Base-by-base conservation (phyloP, 352 stramenopile genomes). In the Elongisporangium senticosum region DNA sequence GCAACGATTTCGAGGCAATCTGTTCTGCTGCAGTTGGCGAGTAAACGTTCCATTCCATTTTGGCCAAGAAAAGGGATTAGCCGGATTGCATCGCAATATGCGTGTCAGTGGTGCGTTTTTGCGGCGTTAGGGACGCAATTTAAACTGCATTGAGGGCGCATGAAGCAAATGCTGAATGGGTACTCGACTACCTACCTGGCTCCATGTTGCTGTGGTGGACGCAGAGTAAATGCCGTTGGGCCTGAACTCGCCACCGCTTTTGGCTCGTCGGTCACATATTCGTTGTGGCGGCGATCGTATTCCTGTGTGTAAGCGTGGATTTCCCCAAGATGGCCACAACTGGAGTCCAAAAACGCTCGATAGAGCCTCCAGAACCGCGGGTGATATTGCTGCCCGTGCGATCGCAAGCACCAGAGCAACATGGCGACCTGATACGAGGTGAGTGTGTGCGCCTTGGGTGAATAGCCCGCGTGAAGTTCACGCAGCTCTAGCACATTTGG, bases 341-440 rank as follows among this genome's bases (percentile, higher is more conserved):
- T 64, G 14, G 26, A 43, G 14, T 67, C 55, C 19, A 83, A 58
- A 20, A 69, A 72, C 53, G 56, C 33, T 0, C 67, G 61, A 0
- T 64, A 67, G n/a, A 72, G 71, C 21, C 57, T 51, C 71, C 71
- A 83, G 19, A 80, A 75, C 8, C 24, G 54, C 3, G 72, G 71
- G 22, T 60, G 43, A 40, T 71, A 80, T 17, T 56, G 53, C 33
- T 43, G 33, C 17, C 54, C 26, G 49, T 80, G 74, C n/a, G 68
- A 63, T 1, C 69, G 74, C 50, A 72, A 53, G 39, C 74, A 79
- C 71, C 71, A 80, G 6, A 73, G 59, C 4, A 80, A 55, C 40
- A 83, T 40, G n/a, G 74, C 64, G 22, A 77, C 53, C 20, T 78
- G 69, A 51, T 79, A 80, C n/a, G 67, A 62, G 19, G 63, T 64